These are phyloP conservation scores for Candolleomyces efflorescens DNA, from an alignment of 768 basidiomycete genomes.

Conservation along the genomic window DNA sequence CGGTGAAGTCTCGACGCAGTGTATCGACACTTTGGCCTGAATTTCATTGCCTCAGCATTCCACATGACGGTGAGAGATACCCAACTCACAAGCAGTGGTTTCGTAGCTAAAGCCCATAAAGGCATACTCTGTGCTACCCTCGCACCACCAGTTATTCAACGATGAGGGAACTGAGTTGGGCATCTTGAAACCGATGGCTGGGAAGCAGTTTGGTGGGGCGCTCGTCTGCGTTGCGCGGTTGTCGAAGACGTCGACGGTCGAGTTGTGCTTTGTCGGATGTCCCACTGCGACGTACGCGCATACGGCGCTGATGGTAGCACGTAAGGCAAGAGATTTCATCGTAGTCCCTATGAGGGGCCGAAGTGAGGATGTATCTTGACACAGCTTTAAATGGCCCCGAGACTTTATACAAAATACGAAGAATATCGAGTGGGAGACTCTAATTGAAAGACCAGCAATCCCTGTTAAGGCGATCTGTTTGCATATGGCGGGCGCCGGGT, in stretches of 20 bases:
- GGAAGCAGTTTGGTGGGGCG: constrained; percentile 33
- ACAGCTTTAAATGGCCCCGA: not conserved
- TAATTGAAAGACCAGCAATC: too few relatives aligned
- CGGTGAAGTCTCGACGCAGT: constrained; percentile 51
- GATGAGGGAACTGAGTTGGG: constrained; percentile 44
- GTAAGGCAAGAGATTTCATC: not conserved
- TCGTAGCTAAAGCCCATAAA: constrained; percentile 80
- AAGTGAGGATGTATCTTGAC: too few relatives aligned
- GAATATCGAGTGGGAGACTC: not conserved
- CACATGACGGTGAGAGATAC: too few relatives aligned
- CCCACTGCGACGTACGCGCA: not conserved
- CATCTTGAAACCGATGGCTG: constrained; percentile 47
- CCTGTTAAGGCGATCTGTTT: not conserved
- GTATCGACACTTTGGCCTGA: constrained; percentile 57
- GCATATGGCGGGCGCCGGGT: not conserved
- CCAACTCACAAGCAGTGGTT: constrained; percentile 55
- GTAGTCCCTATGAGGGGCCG: not conserved
- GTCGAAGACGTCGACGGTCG: not conserved
- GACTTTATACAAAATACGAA: not conserved
- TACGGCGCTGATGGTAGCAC: not conserved
- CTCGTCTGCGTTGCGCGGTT: constrained; percentile 3
- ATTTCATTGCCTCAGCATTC: too few relatives aligned
- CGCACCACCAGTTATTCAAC: constrained; percentile 60
- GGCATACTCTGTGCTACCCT: constrained; percentile 58
- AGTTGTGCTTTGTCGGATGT: not conserved